phyloP scores from a whole-genome alignment of 2,329 filamentous ascomycete genomes.

The Emmonsia crescens region DNA sequence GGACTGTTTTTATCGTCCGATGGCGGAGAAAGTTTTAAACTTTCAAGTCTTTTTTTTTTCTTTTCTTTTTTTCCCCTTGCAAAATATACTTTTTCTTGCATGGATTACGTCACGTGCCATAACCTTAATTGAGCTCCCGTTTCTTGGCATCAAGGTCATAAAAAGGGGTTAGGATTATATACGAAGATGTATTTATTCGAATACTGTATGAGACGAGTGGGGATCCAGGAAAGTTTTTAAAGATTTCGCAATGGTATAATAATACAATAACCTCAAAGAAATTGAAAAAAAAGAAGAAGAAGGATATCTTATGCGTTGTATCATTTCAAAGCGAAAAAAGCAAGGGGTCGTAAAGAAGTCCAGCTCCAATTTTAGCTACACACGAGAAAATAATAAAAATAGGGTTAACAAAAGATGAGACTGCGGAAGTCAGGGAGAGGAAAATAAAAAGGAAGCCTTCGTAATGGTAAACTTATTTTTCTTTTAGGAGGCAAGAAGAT shows the following conservation, averaged over 20 bases:
- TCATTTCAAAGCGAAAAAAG: background rate
- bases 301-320: background rate
- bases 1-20: background rate
- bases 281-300: too few species aligned
- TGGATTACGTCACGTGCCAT: background rate
- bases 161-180: too few species aligned
- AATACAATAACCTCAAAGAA: too few species aligned
- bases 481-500: background rate
- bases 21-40: background rate
- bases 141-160: too few species aligned
- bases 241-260: background rate
- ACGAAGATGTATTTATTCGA: too few species aligned
- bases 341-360: background rate
- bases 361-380: background rate
- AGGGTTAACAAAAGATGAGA: background rate
- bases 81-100: background rate
- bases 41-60: too few species aligned
- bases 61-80: background rate
- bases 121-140: background rate
- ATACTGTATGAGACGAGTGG: too few species aligned
- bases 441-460: background rate
- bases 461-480: background rate
- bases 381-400: background rate
- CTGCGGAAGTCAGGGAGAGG: background rate
- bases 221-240: background rate